Conservation (phyloP, 2,329 filamentous ascomycete species). For the Calonectria montana region DNA sequence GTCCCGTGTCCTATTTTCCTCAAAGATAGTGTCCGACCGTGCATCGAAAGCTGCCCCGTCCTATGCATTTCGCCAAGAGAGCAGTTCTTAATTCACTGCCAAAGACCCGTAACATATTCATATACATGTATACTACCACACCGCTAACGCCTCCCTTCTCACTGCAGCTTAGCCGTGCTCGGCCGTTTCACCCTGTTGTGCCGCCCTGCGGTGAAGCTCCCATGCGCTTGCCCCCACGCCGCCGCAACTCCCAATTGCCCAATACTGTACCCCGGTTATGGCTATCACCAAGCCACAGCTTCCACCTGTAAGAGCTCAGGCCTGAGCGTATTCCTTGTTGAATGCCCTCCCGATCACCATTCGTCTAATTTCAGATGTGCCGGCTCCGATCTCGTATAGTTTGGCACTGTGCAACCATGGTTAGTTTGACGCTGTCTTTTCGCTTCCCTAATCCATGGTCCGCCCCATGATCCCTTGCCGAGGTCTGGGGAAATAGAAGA, state of each 20-base stretch:
- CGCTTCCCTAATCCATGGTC: neutral
- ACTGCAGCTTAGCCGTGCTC: neutral
- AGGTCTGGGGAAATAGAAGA: neutral
- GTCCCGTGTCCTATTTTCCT: neutral
- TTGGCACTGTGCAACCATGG: conserved; percentile 62
- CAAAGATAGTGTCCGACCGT: neutral
- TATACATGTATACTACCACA: conserved; percentile 15
- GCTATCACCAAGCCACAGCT: neutral
- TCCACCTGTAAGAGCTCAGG: conserved; percentile 26
- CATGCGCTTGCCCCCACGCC: neutral
- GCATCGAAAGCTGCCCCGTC: neutral
- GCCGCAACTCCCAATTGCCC: neutral
- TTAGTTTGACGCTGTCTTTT: conserved; percentile 34
- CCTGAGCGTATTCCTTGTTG: conserved; percentile 80
- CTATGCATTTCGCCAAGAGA: neutral
- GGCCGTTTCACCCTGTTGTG: conserved; percentile 1
- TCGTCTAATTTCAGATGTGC: conserved; percentile 91
- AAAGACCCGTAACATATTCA: conserved; percentile 10
- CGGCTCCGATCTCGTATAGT: conserved; percentile 96
- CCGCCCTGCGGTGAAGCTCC: neutral
- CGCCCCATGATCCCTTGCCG: neutral
- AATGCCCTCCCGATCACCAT: conserved; percentile 96
- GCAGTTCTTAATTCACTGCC: neutral
- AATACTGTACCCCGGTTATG: neutral
- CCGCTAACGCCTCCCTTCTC: conserved; percentile 12